Percentiles rank a stretch among this genome's conserved stretches.
phyloP scores from a whole-genome alignment of 2,329 filamentous ascomycete species.

The Pseudogymnoascus sp. region DNA sequence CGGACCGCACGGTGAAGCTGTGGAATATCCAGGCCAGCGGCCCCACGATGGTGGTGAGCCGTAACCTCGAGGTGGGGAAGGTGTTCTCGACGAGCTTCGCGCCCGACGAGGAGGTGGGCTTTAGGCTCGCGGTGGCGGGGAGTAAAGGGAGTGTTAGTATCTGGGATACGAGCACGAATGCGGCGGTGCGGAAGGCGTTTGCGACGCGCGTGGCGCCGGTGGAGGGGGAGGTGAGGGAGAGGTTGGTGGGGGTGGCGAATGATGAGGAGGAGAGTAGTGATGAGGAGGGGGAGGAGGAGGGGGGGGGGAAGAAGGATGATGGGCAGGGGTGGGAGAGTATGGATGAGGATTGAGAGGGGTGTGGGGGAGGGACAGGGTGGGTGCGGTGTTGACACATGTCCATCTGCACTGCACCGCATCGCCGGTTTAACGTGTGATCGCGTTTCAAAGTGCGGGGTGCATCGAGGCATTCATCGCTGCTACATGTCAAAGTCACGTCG shows the following conservation, averaged over 20 bases:
- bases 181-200: conserved; percentile 75
- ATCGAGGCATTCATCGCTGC: background rate
- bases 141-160: conserved; percentile 89
- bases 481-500: background rate
- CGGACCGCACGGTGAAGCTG: conserved; percentile 90
- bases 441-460: background rate
- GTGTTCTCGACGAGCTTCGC: conserved; percentile 88
- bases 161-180: conserved; percentile 92
- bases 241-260: conserved; percentile 64
- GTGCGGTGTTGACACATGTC: background rate
- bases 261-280: conserved; percentile 57
- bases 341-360: conserved; percentile 34
- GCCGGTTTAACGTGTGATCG: background rate
- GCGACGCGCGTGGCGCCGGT: conserved; percentile 57
- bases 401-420: background rate
- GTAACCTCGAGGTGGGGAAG: conserved; percentile 88
- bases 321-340: conserved; percentile 40
- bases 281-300: conserved; percentile 48
- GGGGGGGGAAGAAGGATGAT: conserved; percentile 40
- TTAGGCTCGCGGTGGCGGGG: conserved; percentile 85
- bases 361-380: too few relatives aligned
- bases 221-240: conserved; percentile 61
- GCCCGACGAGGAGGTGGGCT: conserved; percentile 82
- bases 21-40: conserved; percentile 82
- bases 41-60: conserved; percentile 81